Evolutionary conservation across 164 flowering plant genomes (phyloP), one percentile per base, ranked within the genome.

Genomic region (Annona cherimola): DNA sequence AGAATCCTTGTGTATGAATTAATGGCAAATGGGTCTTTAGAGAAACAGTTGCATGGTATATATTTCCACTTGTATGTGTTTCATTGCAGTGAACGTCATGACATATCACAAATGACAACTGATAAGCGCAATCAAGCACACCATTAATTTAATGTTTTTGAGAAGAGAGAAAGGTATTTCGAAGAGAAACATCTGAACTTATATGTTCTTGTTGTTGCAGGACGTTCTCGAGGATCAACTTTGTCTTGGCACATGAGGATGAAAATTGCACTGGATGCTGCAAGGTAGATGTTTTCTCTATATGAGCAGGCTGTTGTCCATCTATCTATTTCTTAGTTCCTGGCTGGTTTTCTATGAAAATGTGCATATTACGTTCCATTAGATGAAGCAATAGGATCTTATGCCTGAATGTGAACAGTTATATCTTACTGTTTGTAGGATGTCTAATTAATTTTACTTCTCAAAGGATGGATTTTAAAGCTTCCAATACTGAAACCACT

Each of bases 241-340:
- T 81, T 96, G 79, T 81, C 84, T 69, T 96, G 99, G 99, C 86
- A 87, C 74, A 78, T 80, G 74, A 81, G 99, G 54, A 88, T 93
- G 93, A 96, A 89, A 79, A 88, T 93, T 72, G 99, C 99, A 39
- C 89, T 96, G 63, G 99, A 93, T 77, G 74, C 88, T 35, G 99
- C 99, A 69, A 91, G 97, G 99, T 95, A 71, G 19, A 45, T 26
- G n/a, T 11, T 5, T 18, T 19, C 57, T 50, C 14, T 11, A 50
- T 50, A 5, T 50, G 57, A 16, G 0, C 2, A 16, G 57, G 14
- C 57, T 16, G 14, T 2, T 12, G 57, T 11, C 57, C 57, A 50
- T 50, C 14, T 2, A 11, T 50, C 57, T 0, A 50, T 50, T 9
- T 50, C 11, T 50, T 16, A 11, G 14, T 50, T 50, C 2, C 3